Evolutionary conservation across 805 yeast genomes (phyloP).

Genomic region (Cyberlindnera sargentensis): DNA sequence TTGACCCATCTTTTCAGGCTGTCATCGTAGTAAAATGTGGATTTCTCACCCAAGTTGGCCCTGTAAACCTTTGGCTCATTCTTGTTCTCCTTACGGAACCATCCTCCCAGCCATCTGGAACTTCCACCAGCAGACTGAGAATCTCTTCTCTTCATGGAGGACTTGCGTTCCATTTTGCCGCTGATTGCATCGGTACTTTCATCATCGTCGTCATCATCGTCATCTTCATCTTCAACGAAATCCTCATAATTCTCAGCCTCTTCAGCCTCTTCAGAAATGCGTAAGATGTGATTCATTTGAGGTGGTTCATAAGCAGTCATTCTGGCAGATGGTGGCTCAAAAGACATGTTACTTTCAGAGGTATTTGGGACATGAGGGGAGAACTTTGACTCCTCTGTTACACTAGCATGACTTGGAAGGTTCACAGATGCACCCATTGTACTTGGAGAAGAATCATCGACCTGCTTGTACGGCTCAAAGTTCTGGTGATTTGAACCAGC

Average conservation of each 20-base stretch:
- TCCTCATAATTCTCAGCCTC: constrained; percentile 36
- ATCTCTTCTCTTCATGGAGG: constrained; percentile 17
- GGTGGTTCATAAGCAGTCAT: constrained; percentile 23
- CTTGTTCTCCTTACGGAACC: constrained; percentile 50
- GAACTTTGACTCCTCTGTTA: constrained; percentile 8
- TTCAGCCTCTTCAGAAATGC: constrained; percentile 27
- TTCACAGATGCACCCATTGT: constrained; percentile 6
- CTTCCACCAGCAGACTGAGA: constrained; percentile 9
- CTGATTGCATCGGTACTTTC: constrained; percentile 10
- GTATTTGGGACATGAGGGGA: constrained; percentile 11
- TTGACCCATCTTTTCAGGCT: constrained; percentile 84
- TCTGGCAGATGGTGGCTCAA: constrained; percentile 23
- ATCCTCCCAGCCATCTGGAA: constrained; percentile 48
- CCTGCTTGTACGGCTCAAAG: constrained; percentile 7
- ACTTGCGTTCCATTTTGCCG: constrained; percentile 14
- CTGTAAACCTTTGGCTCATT: constrained; percentile 69
- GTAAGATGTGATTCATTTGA: constrained; percentile 11
- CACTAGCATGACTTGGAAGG: background rate
- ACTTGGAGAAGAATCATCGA: background rate
- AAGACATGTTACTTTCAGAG: constrained; percentile 8
- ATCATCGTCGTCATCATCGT: constrained; percentile 25
- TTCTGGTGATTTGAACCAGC: constrained; percentile 1
- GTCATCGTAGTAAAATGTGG: constrained; percentile 72
- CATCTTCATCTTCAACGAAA: constrained; percentile 35
- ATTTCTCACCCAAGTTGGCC: constrained; percentile 82